These are phyloP conservation scores for Brettanomyces nanus DNA, from an alignment of 805 yeast genomes.

Conservation along the genomic window DNA sequence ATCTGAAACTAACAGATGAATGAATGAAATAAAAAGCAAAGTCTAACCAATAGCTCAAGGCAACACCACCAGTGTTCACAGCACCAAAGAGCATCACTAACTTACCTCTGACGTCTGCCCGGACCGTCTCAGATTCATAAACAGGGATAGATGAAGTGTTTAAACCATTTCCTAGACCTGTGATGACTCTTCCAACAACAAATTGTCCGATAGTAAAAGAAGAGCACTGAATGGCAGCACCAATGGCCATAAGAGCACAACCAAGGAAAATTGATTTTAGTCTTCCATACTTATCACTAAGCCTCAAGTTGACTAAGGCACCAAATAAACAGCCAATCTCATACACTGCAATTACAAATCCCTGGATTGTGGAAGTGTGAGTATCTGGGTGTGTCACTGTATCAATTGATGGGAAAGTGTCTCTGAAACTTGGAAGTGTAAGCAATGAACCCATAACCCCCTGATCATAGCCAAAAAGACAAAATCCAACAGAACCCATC, in stretches of 20 bases:
- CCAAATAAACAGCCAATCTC: constrained; percentile 41
- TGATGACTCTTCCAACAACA: constrained; percentile 26
- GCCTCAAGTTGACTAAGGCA: constrained; percentile 32
- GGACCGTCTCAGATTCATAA: constrained; percentile 29
- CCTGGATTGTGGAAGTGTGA: constrained; percentile 33
- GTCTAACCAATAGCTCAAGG: constrained; percentile 29
- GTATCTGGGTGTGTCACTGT: constrained; percentile 12
- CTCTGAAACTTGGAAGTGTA: constrained; percentile 17
- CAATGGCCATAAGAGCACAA: constrained; percentile 26
- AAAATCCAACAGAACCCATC: constrained; percentile 27
- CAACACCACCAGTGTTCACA: constrained; percentile 20
- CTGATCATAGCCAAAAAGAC: constrained; percentile 44
- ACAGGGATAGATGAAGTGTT: constrained; percentile 29
- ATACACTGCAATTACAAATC: constrained; percentile 41
- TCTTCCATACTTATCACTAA: constrained; percentile 37
- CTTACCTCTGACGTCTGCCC: constrained; percentile 25
- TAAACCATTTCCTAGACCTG: constrained; percentile 31
- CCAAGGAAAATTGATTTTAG: constrained; percentile 30
- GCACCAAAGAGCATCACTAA: constrained; percentile 25
- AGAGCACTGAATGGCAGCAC: constrained; percentile 20
- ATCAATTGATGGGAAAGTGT: constrained; percentile 19
- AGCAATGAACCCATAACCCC: constrained; percentile 38
- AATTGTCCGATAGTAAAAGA: constrained; percentile 19
- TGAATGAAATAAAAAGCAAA: constrained; percentile 27
- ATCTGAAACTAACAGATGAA: constrained; percentile 24